phyloP scores from a whole-genome alignment of 768 basidiomycete species.

The Xerocomus potaroensis region DNA sequence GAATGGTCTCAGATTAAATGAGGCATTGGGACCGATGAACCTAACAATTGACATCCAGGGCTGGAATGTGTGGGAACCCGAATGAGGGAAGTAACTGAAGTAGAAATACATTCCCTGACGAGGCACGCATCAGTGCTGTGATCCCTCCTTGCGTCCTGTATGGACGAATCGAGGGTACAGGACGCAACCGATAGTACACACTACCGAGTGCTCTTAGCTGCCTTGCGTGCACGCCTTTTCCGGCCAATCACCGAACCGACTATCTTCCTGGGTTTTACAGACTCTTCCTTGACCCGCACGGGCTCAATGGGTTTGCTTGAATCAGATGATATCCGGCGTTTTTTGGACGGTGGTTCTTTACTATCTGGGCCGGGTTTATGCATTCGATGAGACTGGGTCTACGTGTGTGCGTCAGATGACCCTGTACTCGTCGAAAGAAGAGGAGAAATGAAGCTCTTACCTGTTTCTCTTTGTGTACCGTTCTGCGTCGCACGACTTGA shows the following conservation, averaged over 20 bases:
- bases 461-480: constrained; percentile 43
- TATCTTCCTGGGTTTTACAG: constrained; percentile 34
- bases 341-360: constrained; percentile 39
- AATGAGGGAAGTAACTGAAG: too few relatives aligned
- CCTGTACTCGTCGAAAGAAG: neutral
- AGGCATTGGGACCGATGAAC: too few relatives aligned
- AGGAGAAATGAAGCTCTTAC: constrained; percentile 5
- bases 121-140: too few relatives aligned
- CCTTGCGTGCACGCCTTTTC: constrained; percentile 69
- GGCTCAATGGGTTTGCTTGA: constrained; percentile 24
- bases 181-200: neutral
- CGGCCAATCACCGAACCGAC: constrained; percentile 74
- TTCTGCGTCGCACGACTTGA: constrained; percentile 79
- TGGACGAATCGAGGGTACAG: neutral
- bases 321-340: constrained; percentile 32
- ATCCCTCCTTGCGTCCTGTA: neutral
- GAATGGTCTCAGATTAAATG: too few relatives aligned
- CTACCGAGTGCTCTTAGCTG: constrained; percentile 19
- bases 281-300: constrained; percentile 14
- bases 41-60: too few relatives aligned
- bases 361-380: constrained; percentile 1
- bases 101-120: too few relatives aligned
- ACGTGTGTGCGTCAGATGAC: neutral
- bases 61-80: too few relatives aligned
- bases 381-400: constrained; percentile 7